phyloP scores from a whole-genome alignment of 495 filamentous ascomycete genomes.

The Hyaloscypha variabilis region DNA sequence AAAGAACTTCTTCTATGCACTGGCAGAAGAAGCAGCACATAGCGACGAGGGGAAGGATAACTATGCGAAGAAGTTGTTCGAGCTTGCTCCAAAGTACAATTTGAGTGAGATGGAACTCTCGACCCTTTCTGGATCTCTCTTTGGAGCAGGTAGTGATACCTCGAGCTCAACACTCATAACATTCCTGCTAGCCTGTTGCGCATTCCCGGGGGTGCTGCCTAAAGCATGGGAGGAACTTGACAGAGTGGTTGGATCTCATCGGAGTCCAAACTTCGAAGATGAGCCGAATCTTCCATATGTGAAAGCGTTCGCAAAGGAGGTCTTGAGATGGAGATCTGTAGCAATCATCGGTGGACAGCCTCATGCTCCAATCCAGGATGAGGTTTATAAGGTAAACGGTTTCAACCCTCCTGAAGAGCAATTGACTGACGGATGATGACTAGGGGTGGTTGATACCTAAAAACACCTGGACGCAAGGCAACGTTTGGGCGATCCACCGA shows the following conservation, averaged over 20 bases:
- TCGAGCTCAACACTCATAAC: slow-evolving; percentile 40
- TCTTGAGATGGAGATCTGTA: slow-evolving; percentile 65
- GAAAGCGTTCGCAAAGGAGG: slow-evolving; percentile 63
- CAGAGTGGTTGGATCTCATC: slow-evolving; percentile 51
- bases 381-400: slow-evolving; percentile 47
- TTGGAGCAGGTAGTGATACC: slow-evolving; percentile 46
- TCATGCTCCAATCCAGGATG: slow-evolving; percentile 62
- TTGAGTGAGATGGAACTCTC: slow-evolving; percentile 59
- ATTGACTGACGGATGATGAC: not conserved
- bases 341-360: slow-evolving; percentile 65
- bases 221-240: slow-evolving; percentile 60
- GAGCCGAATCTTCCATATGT: slow-evolving; percentile 59
- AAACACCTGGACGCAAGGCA: slow-evolving; percentile 60
- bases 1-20: slow-evolving; percentile 55
- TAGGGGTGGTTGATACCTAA: slow-evolving; percentile 52
- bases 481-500: slow-evolving; percentile 67
- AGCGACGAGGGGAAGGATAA: slow-evolving; percentile 47
- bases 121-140: slow-evolving; percentile 54
- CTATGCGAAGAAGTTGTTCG: slow-evolving; percentile 56
- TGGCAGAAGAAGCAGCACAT: slow-evolving; percentile 57
- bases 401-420: not conserved
- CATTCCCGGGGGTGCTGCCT: slow-evolving; percentile 49
- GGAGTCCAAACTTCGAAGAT: slow-evolving; percentile 62
- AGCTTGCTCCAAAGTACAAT: slow-evolving; percentile 48
- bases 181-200: slow-evolving; percentile 46